Base-by-base conservation (phyloP, 805 yeast species). In the Blastobotrys muscicola region DNA sequence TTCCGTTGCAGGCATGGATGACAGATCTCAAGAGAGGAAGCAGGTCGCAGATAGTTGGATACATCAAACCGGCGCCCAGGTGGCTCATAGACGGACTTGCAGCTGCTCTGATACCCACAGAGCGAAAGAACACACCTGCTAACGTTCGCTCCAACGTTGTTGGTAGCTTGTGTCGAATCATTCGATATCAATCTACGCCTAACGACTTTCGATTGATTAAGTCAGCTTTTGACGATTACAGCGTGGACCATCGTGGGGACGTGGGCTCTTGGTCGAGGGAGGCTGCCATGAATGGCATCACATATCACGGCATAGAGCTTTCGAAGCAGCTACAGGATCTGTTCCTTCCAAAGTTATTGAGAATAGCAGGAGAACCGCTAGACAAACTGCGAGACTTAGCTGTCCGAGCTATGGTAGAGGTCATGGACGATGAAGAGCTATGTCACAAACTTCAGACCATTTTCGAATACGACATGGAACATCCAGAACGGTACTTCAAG, bases 191-290 rank as follows among this genome's bases (percentile, higher is more conserved):
- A 12, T 31, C n/a, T 3, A n/a, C 33, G 13, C n/a, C n/a, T 8
- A 10, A 7, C 3, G 13, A 16, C 9, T 15, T 23, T 9, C 29
- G 15, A 16, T 8, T 42, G 1, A 37, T 70, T 3, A 36, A 71
- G 1, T 50, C 48, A 1, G 72, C 75, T 30, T 60, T 90, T 10
- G 80, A 81, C 48, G 96, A 89, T 53, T 86, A 87, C 58, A 76
- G 94, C 0, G 64, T 74, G 2, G 83, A 90, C 0, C 75, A 76
- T 23, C 82, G 85, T 55, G 97, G 97, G 8, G 97, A 89, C 63
- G 89, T 87, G n/a, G 97, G 97, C 2, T 75, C 85, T 38, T 72
- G 77, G 52, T 73, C 86, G 1, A 65, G 97, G 38, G 49, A 57
- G 1, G 70, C 80, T 0, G 66, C 80, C 1, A 57, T 82, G 2